Evolutionary conservation across 371 early-diverging fungal species (phyloP), one percentile per base, ranked within the genome.

Genomic region (Mucor piriformis): DNA sequence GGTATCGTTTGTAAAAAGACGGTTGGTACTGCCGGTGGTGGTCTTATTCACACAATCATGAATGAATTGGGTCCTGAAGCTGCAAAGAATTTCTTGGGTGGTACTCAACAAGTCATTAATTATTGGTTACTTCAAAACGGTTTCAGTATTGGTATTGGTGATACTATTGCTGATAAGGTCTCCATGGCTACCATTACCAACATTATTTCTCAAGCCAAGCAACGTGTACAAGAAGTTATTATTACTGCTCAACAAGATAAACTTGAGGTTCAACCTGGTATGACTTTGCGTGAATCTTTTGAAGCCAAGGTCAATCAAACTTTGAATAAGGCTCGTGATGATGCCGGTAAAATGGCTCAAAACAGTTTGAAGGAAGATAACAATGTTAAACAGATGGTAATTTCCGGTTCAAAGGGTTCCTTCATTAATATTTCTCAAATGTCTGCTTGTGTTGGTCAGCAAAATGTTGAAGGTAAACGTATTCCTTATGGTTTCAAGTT

Each of bases 361-460:
- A 85, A 85, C 60, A 90, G 87, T 64, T 85, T 99, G 64, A 91
- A 90, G 66, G 91, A 92, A 63, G 86, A 88, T 65, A 99, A 99
- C 87, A 98, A 99, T 77, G 94, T 99, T 60, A 95, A 95, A 64
- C 94, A 96, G 72, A 99, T 99, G 99, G 97, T 98, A 32, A 86
- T 95, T 38, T 87, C 99, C 32, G 99, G 99, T 59, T 95, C 97
- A 25, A 99, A 99, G 80, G 99, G 99, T 54, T 95, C 95, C 25
- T 93, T 89, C 66, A 96, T 99, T 67, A 99, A 99, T 72, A 94
- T 99, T 50, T 97, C 98, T 21, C 99, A 99, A 81, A 97, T 99
- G 93, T 88, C 96, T 46, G 98, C 99, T 25, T 96, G 96, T 91
- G 98, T 99, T 42, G 99, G 99, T 40, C 99, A 99, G 81, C 99